A percentile compares a stretch with the other conserved stretches of the same genome.
These are phyloP conservation scores for Paracamarosporium sp. DNA, from an alignment of 2,329 filamentous ascomycete species.

Conservation along the genomic window DNA sequence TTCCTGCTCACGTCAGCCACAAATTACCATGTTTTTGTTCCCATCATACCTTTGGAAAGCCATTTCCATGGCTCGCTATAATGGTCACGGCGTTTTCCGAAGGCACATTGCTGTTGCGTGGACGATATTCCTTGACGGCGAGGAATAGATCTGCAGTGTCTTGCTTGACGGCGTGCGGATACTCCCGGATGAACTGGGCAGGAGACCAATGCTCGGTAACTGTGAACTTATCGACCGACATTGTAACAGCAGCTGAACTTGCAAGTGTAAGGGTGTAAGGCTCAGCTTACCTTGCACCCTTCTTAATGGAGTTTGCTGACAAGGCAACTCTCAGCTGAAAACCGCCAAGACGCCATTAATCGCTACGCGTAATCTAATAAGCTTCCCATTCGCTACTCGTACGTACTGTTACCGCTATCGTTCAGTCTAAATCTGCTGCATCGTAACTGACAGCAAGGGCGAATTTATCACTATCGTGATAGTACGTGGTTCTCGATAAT, in stretches of 20 bases:
- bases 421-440: neutral
- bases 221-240: constrained; percentile 13
- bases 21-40: no score
- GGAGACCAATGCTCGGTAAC: constrained; percentile 25
- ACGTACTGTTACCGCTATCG: neutral
- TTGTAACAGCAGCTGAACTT: neutral
- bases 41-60: constrained; percentile 26
- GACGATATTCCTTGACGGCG: constrained; percentile 26
- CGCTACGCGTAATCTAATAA: neutral
- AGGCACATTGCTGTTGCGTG: neutral
- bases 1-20: constrained; percentile 15
- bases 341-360: neutral
- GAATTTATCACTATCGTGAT: neutral
- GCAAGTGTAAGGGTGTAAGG: neutral
- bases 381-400: neutral
- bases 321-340: neutral
- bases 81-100: constrained; percentile 18
- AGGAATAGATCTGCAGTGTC: constrained; percentile 19
- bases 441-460: neutral
- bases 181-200: constrained; percentile 24
- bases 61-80: constrained; percentile 26
- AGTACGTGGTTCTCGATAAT: neutral
- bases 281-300: neutral
- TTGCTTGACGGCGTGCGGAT: constrained; percentile 17
- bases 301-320: neutral